A percentile compares a stretch with the other conserved stretches of the same genome.
Conservation (phyloP, 352 stramenopile species). For the Phytophthora palmivora region DNA sequence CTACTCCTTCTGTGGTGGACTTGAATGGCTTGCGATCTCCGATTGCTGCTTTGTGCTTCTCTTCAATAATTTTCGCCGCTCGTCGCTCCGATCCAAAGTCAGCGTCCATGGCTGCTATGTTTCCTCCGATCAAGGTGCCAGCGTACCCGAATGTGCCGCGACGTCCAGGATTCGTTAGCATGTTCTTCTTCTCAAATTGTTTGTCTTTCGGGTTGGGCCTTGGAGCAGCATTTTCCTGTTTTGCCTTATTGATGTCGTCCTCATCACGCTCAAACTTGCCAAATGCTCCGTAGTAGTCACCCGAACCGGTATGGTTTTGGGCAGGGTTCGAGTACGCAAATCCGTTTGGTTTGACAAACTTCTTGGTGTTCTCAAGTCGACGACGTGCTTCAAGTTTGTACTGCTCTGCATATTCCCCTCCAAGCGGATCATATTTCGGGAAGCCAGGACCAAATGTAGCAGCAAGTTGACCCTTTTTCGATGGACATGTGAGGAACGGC, state of each 20-base stretch:
- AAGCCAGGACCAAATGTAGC: conserved; percentile 73
- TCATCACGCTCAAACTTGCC: conserved; percentile 68
- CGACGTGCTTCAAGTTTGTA: conserved; percentile 77
- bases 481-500: conserved; percentile 75
- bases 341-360: conserved; percentile 72
- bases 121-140: conserved; percentile 69
- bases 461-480: conserved; percentile 67
- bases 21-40: conserved; percentile 81
- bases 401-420: conserved; percentile 66
- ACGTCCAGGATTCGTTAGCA: conserved; percentile 66
- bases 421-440: conserved; percentile 68
- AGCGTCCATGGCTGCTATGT: conserved; percentile 54
- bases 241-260: conserved; percentile 60
- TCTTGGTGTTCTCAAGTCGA: conserved; percentile 75
- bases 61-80: conserved; percentile 38
- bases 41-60: conserved; percentile 57
- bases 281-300: conserved; percentile 81
- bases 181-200: conserved; percentile 72
- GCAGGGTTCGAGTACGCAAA: conserved; percentile 70
- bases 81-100: conserved; percentile 70
- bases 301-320: conserved; percentile 63
- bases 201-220: conserved; percentile 63
- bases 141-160: conserved; percentile 80
- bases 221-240: conserved; percentile 48
- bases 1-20: conserved; percentile 63